Conservation (phyloP, 805 yeast genomes). For the Candida endomychidarum region DNA sequence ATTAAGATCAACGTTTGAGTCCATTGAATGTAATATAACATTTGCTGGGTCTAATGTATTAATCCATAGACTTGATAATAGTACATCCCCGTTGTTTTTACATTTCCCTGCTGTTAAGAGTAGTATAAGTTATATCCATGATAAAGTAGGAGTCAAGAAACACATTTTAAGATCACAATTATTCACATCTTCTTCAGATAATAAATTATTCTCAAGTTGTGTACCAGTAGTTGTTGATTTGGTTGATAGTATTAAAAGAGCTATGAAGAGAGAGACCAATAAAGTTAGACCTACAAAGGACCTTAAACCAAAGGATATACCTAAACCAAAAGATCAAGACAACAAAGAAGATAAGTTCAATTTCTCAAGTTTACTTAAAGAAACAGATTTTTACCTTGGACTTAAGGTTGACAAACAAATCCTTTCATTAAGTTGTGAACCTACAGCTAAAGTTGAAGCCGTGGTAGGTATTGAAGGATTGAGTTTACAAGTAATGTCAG, state of each 20-base stretch:
- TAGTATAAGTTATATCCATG: slow-evolving; percentile 51
- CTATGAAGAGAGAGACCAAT: slow-evolving; percentile 33
- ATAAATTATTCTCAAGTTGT: slow-evolving; percentile 67
- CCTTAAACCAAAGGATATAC: no score
- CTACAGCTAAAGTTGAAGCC: slow-evolving; percentile 90
- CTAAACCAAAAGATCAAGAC: no score
- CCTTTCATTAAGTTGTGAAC: slow-evolving; percentile 83
- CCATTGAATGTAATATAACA: slow-evolving; percentile 51
- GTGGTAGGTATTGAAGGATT: slow-evolving; percentile 71
- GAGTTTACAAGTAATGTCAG: slow-evolving; percentile 56
- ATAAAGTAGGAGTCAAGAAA: slow-evolving; percentile 33
- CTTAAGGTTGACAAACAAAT: slow-evolving; percentile 71
- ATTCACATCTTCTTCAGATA: slow-evolving; percentile 66
- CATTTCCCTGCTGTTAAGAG: slow-evolving; percentile 75
- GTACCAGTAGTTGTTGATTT: slow-evolving; percentile 75
- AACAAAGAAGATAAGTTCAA: slow-evolving; percentile 6
- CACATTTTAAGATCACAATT: slow-evolving; percentile 54
- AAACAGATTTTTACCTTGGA: slow-evolving; percentile 61
- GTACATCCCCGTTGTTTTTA: slow-evolving; percentile 54
- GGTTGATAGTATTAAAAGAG: slow-evolving; percentile 45
- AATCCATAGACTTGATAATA: slow-evolving; percentile 41
- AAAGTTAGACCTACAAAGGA: no score
- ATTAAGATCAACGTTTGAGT: slow-evolving; percentile 24
- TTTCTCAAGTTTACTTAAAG: slow-evolving; percentile 42
- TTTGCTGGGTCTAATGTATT: slow-evolving; percentile 71